Conservation (phyloP, 1,284 basidiomycete genomes). For the Tilletia horrida region DNA sequence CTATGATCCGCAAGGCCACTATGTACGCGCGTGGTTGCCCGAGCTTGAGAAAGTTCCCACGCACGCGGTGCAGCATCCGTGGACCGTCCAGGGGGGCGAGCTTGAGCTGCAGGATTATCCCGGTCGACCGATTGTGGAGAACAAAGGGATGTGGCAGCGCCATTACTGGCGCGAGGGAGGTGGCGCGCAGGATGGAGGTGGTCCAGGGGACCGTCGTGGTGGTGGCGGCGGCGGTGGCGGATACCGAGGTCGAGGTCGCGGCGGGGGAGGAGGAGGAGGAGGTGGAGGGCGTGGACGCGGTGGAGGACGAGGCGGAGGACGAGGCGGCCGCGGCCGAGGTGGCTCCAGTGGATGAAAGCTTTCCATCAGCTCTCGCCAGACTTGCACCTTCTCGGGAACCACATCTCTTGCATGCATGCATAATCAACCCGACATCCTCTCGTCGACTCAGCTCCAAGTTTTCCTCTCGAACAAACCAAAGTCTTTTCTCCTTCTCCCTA, state of each 20-base stretch:
- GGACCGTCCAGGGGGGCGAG: slow-evolving; percentile 23
- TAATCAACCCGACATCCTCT: no score
- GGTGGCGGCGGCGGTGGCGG: slow-evolving; percentile 15
- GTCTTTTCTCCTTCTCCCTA: no score
- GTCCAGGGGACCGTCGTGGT: slow-evolving; percentile 20
- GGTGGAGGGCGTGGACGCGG: no score
- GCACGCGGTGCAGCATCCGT: slow-evolving; percentile 37
- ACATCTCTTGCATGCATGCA: no score
- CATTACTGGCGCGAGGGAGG: slow-evolving; percentile 31
- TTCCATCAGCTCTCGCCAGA: no score
- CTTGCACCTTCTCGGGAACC: no score
- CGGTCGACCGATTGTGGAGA: slow-evolving; percentile 32
- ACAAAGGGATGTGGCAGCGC: slow-evolving; percentile 40
- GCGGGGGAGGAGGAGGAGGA: neutral
- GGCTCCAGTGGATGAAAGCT: no score
- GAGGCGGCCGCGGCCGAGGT: no score
- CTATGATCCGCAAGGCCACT: slow-evolving; percentile 32
- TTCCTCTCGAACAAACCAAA: no score
- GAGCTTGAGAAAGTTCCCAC: slow-evolving; percentile 21
- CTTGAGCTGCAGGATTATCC: slow-evolving; percentile 31
- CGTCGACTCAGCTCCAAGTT: no score
- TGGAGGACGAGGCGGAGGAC: no score
- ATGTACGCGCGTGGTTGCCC: slow-evolving; percentile 38
- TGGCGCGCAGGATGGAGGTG: slow-evolving; percentile 46
- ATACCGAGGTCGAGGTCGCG: neutral